Base-by-base conservation (phyloP, 257 asterid species). In the Petunia secreta region DNA sequence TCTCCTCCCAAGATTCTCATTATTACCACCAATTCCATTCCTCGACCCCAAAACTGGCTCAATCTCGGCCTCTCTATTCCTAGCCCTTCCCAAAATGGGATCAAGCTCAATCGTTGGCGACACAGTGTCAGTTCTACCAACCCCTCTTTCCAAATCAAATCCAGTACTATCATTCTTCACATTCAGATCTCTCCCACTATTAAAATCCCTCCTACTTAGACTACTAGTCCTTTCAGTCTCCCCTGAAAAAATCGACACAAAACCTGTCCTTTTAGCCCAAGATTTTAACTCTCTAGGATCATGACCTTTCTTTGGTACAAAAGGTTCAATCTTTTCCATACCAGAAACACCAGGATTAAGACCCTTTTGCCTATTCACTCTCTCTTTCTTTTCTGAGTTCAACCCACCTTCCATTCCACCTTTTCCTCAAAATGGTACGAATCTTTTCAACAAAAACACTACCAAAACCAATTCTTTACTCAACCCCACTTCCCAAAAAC, bases 181-280 rank as follows among this genome's bases (percentile, higher is more conserved):
- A 83, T 82, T 87, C 63, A 69, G 79, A 66, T 80, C 78, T 75
- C 83, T 84, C 53, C 85, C 86, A 80, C 91, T 69, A 25, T 48
- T 83, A 77, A 85, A 75, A 55, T 87, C 88, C 80, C 89, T 82
- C 84, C 87, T 86, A 80, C 92, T 89, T 74, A 57, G 74, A 84
- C 93, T 13, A 52, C 11, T 89, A 73, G 81, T 55, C 67, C 82
- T 88, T 66, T 87, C 90, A 75, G 90, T 88, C 84, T 92, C 98
- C 40, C 92, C 90, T 55, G 99, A 94, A 64, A 93, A 87, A 38
- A 86, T 86, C 34, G 99, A 93, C 67, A 94, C 97, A 84, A 96
- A 96, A 62, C 99, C 98, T 16, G 99, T 94, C 76, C 88, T 90
- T 85, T 94, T 96, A 82, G 99, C 99, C 99, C 99, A 96, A 84